Conservation (phyloP, 2,329 filamentous ascomycete species). For the Parastagonospora nodorum region DNA sequence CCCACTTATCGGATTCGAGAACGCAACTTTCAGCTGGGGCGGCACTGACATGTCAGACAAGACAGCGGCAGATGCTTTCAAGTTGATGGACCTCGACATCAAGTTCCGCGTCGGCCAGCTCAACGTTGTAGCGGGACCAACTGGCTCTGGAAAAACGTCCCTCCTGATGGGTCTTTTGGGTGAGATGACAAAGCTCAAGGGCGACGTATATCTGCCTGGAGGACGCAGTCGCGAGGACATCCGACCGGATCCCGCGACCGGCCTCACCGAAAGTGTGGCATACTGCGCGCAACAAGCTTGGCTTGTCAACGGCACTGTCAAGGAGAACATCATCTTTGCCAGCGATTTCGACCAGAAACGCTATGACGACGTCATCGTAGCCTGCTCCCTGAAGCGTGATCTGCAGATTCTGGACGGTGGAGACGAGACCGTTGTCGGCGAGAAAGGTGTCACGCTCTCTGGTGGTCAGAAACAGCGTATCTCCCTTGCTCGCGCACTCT, state of each 20-base stretch:
- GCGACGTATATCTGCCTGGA: slow-evolving; percentile 82
- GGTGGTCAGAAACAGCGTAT: slow-evolving; percentile 98
- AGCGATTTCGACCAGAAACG: slow-evolving; percentile 78
- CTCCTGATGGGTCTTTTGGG: slow-evolving; percentile 93
- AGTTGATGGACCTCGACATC: slow-evolving; percentile 80
- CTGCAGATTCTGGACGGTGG: slow-evolving; percentile 90
- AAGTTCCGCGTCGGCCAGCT: slow-evolving; percentile 84
- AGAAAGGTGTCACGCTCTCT: slow-evolving; percentile 95
- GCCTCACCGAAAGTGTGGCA: slow-evolving; percentile 86
- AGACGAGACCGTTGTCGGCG: slow-evolving; percentile 91
- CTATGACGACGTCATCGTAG: slow-evolving; percentile 86
- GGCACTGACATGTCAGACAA: slow-evolving; percentile 59
- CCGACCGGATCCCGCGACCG: slow-evolving; percentile 78
- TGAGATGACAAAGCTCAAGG: slow-evolving; percentile 88
- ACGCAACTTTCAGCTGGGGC: slow-evolving; percentile 90
- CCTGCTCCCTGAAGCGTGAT: slow-evolving; percentile 89
- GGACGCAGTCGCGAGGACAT: slow-evolving; percentile 86
- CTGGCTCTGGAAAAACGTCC: slow-evolving; percentile 94
- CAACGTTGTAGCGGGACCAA: slow-evolving; percentile 91
- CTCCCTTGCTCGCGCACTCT: slow-evolving; percentile 93
- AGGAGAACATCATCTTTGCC: slow-evolving; percentile 93
- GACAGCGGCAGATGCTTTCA: slow-evolving; percentile 68
- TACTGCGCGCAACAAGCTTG: slow-evolving; percentile 97
- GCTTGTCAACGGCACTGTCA: slow-evolving; percentile 94
- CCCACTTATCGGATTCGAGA: slow-evolving; percentile 79